Evolutionary conservation across 306 rosid genomes (phyloP), one percentile per base, ranked within the genome.

Genomic region (Citrullus colocynthis): DNA sequence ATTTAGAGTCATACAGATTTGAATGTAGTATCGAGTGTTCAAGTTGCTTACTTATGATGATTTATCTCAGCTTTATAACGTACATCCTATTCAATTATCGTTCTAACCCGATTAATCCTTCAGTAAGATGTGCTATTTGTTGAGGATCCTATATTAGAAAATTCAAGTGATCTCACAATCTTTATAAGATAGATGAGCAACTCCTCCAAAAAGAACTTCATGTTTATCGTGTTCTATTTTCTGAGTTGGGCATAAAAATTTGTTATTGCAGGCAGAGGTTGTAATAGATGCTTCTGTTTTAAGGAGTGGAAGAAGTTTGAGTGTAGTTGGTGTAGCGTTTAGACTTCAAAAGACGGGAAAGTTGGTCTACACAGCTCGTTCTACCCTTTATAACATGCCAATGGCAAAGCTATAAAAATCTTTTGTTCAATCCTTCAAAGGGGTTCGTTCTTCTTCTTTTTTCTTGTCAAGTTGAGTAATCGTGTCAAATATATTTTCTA

Each of bases 231-330:
- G 13, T 48, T 48, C 54, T 2, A 48, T 12, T 30, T 24, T 24
- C 24, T 63, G 20, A 63, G 10, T 63, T 41, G 12, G 17, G 18
- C 8, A 41, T 65, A 73, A 66, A 61, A 6, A 69, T 17, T 7
- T 21, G 8, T 21, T 7, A 6, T 24, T 36, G 36, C 88, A 90
- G 98, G 89, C 91, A 13, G 95, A 91, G 82, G 89, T 91, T 81
- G 51, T 78, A n/a, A 87, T 86, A 73, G 85, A 88, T 55, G 90
- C 87, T 70, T 80, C 85, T 17, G 85, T 94, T 60, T 88, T 91
- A 76, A 91, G 87, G 84, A 79, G 88, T 45, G 97, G 98, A 86
- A 87, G 91, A 88, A 91, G 86, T 72, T 80, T 94, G 84, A 87
- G 91, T 2, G 89, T 88, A 20, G 85, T 94, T 32, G 80, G 83